Conservation (phyloP, 176 grass and related monocot species). For the Triticum urartu region DNA sequence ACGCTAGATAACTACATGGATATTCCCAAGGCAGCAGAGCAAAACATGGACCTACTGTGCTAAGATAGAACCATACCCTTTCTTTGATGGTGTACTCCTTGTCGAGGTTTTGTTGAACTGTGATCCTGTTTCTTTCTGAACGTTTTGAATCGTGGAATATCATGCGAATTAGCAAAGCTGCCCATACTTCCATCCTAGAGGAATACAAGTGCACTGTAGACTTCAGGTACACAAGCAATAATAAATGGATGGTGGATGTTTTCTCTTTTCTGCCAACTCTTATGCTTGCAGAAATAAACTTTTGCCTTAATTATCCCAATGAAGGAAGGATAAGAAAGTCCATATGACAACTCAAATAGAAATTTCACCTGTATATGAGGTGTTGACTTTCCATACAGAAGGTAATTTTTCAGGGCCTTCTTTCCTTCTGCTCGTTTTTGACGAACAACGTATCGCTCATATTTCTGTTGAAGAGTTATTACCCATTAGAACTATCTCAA, state of each 20-base stretch:
- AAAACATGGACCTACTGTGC: neutral
- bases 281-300: neutral
- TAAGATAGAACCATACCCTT: slow-evolving; percentile 53
- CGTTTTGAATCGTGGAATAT: slow-evolving; percentile 46
- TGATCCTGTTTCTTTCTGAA: slow-evolving; percentile 53
- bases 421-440: slow-evolving; percentile 81
- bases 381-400: slow-evolving; percentile 70
- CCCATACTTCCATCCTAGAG: slow-evolving; percentile 59
- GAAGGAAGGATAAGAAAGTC: neutral
- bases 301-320: neutral
- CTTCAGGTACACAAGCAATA: neutral
- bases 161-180: slow-evolving; percentile 51
- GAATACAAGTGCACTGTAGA: slow-evolving; percentile 1
- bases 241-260: neutral
- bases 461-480: slow-evolving; percentile 55
- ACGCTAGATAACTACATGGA: neutral
- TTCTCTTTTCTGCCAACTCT: neutral
- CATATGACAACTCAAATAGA: neutral
- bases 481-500: slow-evolving; percentile 20
- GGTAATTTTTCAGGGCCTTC: slow-evolving; percentile 85
- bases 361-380: slow-evolving; percentile 43
- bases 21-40: slow-evolving; percentile 1
- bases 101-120: slow-evolving; percentile 39
- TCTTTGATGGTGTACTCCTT: slow-evolving; percentile 46
- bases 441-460: slow-evolving; percentile 63